Evolutionary conservation across 2,329 filamentous ascomycete species (phyloP), one percentile per base, ranked within the genome.

Genomic region (Sclerotinia glacialis): DNA sequence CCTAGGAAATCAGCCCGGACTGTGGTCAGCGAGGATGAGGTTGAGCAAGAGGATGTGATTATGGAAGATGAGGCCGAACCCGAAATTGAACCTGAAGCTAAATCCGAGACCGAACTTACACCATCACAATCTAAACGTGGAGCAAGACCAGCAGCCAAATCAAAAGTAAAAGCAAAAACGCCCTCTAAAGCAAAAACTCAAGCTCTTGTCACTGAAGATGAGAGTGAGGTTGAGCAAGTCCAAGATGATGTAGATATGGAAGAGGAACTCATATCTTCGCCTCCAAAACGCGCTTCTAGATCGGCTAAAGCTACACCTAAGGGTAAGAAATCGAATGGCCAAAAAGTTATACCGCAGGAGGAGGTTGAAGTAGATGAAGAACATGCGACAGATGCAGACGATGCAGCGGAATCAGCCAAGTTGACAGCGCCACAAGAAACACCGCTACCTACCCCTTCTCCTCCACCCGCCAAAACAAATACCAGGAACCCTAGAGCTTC

Each of bases 191-290:
- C 28, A 34, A n/a, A 28, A 12, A 14, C 28, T 11, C 44, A 44
- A 47, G 28, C 42, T 37, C 28, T 44, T 18, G 21, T 21, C 11
- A 28, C 40, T 16, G 52, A 62, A 16, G 50, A 52, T 18, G 61
- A 69, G 34, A 54, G 37, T 23, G 67, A 58, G 31, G 50, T 53
- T 34, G 66, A 67, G 23, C 42, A 40, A 47, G 65, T 65, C 23
- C 40, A 60, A 34, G 69, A 61, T 23, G 68, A 67, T 23, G 52
- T 44, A 5, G 46, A 59, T 18, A 61, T 64, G 59, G 64, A 63
- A 46, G 59, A 42, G 16, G 64, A 42, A 28, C 23, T n/a, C 7
- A 26, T 52, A 37, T 47, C 59, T 7, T 34, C 46, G 8, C 47
- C 58, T 52, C 49, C 56, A 23, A 64, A 40, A 23, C 47, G 46